These are phyloP conservation scores for Mycena albidolilacea DNA, from an alignment of 768 basidiomycete genomes.

Conservation along the genomic window DNA sequence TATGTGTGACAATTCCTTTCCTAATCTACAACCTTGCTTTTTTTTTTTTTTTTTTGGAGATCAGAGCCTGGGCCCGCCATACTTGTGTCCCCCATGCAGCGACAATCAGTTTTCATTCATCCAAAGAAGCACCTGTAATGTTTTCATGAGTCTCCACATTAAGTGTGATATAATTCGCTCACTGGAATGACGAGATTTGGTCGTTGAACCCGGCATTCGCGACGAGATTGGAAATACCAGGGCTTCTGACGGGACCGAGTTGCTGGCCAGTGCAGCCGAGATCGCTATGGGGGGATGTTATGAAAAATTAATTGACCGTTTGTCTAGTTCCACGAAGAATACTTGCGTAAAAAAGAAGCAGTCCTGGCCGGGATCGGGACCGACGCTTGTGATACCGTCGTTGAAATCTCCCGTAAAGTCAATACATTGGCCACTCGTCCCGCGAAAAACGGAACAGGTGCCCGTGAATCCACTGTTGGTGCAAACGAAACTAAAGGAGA, in stretches of 20 bases:
- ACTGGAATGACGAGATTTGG: conserved; percentile 10
- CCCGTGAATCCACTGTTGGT: conserved; percentile 1
- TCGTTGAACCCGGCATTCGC: conserved; percentile 9
- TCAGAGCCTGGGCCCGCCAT: neutral
- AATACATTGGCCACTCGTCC: neutral
- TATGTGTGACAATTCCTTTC: too few relatives aligned
- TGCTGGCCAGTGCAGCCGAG: neutral
- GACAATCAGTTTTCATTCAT: neutral
- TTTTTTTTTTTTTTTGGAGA: neutral
- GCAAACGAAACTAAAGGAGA: conserved; percentile 8
- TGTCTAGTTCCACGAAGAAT: neutral
- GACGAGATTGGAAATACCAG: conserved; percentile 5
- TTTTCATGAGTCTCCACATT: neutral
- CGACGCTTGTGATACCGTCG: conserved; percentile 10
- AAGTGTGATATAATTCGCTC: neutral
- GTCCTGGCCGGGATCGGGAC: neutral
- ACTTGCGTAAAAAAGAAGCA: neutral
- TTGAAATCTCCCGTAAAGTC: neutral
- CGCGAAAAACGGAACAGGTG: neutral
- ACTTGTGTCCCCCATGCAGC: neutral
- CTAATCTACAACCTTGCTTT: neutral
- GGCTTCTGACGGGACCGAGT: conserved; percentile 15
- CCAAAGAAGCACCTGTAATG: conserved; percentile 15
- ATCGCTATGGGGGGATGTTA: neutral
- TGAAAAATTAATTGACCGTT: neutral